A percentile compares a stretch with the other conserved stretches of the same genome.
phyloP scores from a whole-genome alignment of 2,329 filamentous ascomycete species.

The Xylaria sp. region DNA sequence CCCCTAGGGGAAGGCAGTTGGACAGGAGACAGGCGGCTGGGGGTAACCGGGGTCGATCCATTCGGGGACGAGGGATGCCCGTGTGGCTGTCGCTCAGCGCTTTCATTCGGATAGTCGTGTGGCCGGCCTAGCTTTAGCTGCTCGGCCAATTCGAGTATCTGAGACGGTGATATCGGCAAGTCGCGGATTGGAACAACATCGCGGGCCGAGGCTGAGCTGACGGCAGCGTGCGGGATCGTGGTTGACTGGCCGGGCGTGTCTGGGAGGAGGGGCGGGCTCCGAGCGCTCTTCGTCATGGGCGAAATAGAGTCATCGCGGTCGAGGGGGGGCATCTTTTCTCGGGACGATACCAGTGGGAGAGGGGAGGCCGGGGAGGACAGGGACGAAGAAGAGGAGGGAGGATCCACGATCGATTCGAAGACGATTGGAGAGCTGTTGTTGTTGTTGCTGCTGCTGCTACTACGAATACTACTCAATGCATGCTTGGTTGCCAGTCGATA shows the following conservation, averaged over 20 bases:
- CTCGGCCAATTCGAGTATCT: constrained; percentile 39
- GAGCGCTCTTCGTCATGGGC: constrained; percentile 51
- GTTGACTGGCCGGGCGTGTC: constrained; percentile 42
- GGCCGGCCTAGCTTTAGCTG: constrained; percentile 42
- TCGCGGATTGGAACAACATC: constrained; percentile 37
- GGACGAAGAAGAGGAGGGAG: background rate
- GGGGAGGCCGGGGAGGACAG: background rate
- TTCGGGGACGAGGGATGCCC: constrained; percentile 46
- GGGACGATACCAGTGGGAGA: background rate
- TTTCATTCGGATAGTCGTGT: constrained; percentile 55
- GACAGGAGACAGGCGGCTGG: constrained; percentile 34
- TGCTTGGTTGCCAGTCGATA: no score
- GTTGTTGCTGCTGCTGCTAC: background rate
- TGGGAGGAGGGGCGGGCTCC: constrained; percentile 42
- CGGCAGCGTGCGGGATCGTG: constrained; percentile 42
- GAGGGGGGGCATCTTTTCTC: constrained; percentile 42
- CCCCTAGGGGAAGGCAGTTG: constrained; percentile 41
- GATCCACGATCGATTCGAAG: background rate
- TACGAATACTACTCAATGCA: no score
- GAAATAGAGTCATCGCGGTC: constrained; percentile 51
- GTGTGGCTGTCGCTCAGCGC: constrained; percentile 50
- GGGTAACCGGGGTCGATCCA: constrained; percentile 35
- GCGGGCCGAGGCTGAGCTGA: constrained; percentile 43
- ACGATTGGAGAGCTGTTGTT: background rate
- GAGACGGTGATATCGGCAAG: constrained; percentile 42